Evolutionary conservation across 257 asterid genomes (phyloP), one percentile per base, ranked within the genome.

Genomic region (Lavandula angustifolia): DNA sequence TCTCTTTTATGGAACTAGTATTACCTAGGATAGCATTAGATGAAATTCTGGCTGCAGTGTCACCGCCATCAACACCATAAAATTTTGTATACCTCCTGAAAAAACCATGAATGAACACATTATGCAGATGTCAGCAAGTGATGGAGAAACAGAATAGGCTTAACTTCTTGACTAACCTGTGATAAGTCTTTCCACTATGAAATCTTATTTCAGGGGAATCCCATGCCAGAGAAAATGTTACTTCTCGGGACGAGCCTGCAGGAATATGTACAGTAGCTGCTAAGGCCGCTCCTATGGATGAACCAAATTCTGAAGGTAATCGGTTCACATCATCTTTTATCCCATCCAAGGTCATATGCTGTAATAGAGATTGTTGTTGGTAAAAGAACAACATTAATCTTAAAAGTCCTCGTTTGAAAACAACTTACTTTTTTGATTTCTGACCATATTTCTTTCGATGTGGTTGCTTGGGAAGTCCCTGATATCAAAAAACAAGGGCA

Each of bases 361-460:
- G 27, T 22, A 0, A 2, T 22, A 22, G 27, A 22, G 2, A 22
- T 2, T 22, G 2, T 22, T 22, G 27, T 22, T 22, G 27, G 27
- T 22, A 22, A 22, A 22, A 22, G 27, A 22, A 22, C 27, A 22
- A 22, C 27, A 22, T 22, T 22, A 22, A 22, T 22, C 27, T 22
- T 22, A 22, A 22, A 22, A 22, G 27, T 22, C 27, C 27, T 22
- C 27, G 65, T 67, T 66, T 43, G 64, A 79, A 69, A 79, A 76
- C 71, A 71, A 71, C 62, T 3, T 68, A 94, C 99, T 95, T 94
- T 88, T 79, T 90, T 85, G 46, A 94, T 81, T 84, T 94, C 96
- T 47, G 81, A 72, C 99, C 99, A 94, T 89, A 90, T 84, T 27
- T 87, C 99, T 74, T 84, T 84, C 72, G 99, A 95, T 42, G 96